A percentile compares a stretch with the other conserved stretches of the same genome.
Conservation (phyloP, 75 land plant species). For the Chamaecyparis obtusa region DNA sequence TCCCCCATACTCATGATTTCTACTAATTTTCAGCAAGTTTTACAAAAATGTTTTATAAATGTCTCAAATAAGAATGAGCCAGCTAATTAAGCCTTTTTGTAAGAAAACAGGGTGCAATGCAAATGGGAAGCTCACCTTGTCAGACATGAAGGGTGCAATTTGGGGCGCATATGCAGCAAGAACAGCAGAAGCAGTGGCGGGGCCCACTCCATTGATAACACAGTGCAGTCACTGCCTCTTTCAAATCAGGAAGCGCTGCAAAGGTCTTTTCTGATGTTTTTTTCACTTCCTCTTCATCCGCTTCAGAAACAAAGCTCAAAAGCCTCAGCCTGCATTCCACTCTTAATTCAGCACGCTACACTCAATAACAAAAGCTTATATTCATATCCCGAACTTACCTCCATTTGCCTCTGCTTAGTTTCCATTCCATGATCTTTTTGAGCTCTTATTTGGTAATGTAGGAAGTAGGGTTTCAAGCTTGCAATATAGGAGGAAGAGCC, state of each 20-base stretch:
- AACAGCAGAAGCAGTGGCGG: slow-evolving; percentile 90
- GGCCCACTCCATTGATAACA: slow-evolving; percentile 82
- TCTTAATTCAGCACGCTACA: not conserved
- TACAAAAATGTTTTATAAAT: no score
- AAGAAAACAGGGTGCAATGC: no score
- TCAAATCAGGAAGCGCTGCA: slow-evolving; percentile 67
- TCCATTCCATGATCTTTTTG: slow-evolving; percentile 70
- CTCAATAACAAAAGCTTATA: not conserved
- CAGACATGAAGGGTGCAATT: slow-evolving; percentile 88
- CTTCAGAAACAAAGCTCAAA: slow-evolving; percentile 53
- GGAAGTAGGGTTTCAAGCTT: slow-evolving; percentile 49
- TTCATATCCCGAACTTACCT: slow-evolving; percentile 26
- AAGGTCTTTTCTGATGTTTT: slow-evolving; percentile 68
- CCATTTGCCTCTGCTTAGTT: slow-evolving; percentile 87
- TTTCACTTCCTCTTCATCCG: slow-evolving; percentile 63
- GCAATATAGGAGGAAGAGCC: slow-evolving; percentile 55
- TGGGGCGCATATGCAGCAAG: slow-evolving; percentile 77
- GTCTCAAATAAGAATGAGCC: no score
- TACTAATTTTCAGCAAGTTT: no score
- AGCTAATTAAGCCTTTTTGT: no score
- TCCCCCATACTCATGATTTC: no score
- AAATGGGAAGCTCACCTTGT: slow-evolving; percentile 50
- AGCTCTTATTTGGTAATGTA: slow-evolving; percentile 73
- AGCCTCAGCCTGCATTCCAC: slow-evolving; percentile 55
- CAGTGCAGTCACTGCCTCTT: slow-evolving; percentile 55